These are phyloP conservation scores for Acacia acuminata DNA, from an alignment of 306 rosid genomes.

Conservation along the genomic window DNA sequence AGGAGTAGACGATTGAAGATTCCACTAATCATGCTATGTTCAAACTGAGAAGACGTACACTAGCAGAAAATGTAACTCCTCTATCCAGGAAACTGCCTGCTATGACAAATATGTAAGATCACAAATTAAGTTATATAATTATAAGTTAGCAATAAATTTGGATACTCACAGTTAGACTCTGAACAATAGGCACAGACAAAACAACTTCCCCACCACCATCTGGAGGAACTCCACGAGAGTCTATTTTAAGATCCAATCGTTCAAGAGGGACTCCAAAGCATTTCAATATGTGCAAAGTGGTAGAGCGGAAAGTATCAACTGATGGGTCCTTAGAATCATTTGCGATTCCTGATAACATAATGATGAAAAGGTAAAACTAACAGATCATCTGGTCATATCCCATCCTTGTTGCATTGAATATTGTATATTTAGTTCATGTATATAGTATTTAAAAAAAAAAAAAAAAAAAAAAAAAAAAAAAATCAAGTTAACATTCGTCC, in stretches of 20 bases:
- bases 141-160: not conserved
- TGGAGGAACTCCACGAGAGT: too few species aligned
- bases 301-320: too few species aligned
- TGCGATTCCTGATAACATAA: conserved; percentile 66
- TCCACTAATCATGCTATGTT: conserved; percentile 66
- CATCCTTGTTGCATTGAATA: too few species aligned
- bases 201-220: too few species aligned
- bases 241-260: too few species aligned
- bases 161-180: conserved; percentile 55
- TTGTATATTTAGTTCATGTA: not conserved
- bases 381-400: not conserved
- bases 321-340: conserved; percentile 86
- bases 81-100: conserved; percentile 85
- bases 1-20: conserved; percentile 74
- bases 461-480: too few species aligned
- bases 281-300: too few species aligned
- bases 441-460: too few species aligned
- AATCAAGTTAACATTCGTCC: not conserved
- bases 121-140: not conserved
- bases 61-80: conserved; percentile 74
- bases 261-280: too few species aligned
- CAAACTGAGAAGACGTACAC: conserved; percentile 87
- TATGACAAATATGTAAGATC: conserved; percentile 26
- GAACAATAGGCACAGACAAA: conserved; percentile 70
- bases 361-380: not conserved